Evolutionary conservation across 768 basidiomycete species (phyloP), one percentile per base, ranked within the genome.

Genomic region (Amanita subjunquillea): DNA sequence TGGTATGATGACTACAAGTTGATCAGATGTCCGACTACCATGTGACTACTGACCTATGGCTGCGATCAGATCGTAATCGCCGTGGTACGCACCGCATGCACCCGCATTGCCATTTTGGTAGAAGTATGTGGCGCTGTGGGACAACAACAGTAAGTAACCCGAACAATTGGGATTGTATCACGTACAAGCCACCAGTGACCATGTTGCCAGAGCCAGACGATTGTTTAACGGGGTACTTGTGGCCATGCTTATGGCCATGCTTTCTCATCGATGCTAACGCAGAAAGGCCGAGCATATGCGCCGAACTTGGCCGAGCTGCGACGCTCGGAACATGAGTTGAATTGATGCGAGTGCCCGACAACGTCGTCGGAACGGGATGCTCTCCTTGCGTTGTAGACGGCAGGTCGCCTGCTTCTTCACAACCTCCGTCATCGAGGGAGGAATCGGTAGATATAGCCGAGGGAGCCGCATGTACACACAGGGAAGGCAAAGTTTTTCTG

Each of bases 31-130:
- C 30, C 10, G 12, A 30, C 45, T 38, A 53, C 23, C 20, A 36
- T 27, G 34, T 49, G 34, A 25, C 48, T 8, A 66, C 76, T 58
- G 58, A 79, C 84, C 77, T 23, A 89, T 76, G 36, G 86, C 87
- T 59, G 74, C 80, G 59, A 89, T 75, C 36, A 71, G 48, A 58
- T 71, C 82, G 25, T 12, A 59, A 67, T 95, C 93, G 2, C 61
- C 53, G 73, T 76, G 68, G 22, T 71, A 66, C 15, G 57, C 61
- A 25, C 93, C 94, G 65, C 94, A 96, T 5, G 89, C 87, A 50
- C 93, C 93, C 6, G 87, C 72, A 37, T 72, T 72, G 44, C 85
- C 86, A 44, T 78, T 69, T 72, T 90, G 88, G 67, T 72, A 77
- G 72, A 76, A 91, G 65, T 66, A 85, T 2, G 83, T 85, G 36